Conservation (phyloP, 768 basidiomycete genomes). For the Leccinum uliginosum region DNA sequence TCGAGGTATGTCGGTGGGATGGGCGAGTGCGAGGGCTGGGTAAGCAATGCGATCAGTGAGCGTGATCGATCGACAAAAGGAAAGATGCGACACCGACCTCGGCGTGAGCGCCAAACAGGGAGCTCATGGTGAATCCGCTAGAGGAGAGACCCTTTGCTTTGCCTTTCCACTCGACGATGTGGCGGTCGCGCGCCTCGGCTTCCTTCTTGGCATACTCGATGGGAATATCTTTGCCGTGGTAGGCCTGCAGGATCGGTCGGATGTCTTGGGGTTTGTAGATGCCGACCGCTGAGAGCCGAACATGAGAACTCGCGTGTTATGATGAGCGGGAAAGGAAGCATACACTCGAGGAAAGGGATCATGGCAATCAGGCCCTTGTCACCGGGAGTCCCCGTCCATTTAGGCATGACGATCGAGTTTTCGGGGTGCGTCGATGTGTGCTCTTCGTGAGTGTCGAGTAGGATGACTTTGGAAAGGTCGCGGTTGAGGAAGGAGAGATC, state of each 20-base stretch:
- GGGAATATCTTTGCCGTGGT: slow-evolving; percentile 84
- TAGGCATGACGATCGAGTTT: slow-evolving; percentile 78
- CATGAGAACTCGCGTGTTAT: not conserved
- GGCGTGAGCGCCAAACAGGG: slow-evolving; percentile 36
- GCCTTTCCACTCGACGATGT: slow-evolving; percentile 78
- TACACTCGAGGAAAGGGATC: slow-evolving; percentile 96
- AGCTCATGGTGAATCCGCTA: slow-evolving; percentile 41
- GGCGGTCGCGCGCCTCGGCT: slow-evolving; percentile 70
- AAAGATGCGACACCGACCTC: slow-evolving; percentile 23
- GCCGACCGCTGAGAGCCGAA: slow-evolving; percentile 63
- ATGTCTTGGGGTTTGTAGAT: slow-evolving; percentile 88
- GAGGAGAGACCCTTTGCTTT: slow-evolving; percentile 36
- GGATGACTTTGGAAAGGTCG: slow-evolving; percentile 83
- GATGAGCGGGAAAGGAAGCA: slow-evolving; percentile 14
- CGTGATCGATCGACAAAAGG: not conserved
- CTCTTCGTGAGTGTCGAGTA: slow-evolving; percentile 81
- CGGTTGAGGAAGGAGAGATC: slow-evolving; percentile 95
- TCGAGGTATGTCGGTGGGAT: slow-evolving; percentile 50
- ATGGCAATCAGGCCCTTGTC: slow-evolving; percentile 80
- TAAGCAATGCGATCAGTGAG: not conserved
- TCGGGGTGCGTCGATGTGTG: slow-evolving; percentile 80
- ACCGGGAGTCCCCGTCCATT: slow-evolving; percentile 80
- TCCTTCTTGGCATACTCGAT: slow-evolving; percentile 87
- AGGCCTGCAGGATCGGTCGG: slow-evolving; percentile 80
- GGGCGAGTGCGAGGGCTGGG: slow-evolving; percentile 26